A percentile compares a stretch with the other conserved stretches of the same genome.
Evolutionary conservation across 2,329 filamentous ascomycete genomes (phyloP).

Genomic region (Amphichorda felina): DNA sequence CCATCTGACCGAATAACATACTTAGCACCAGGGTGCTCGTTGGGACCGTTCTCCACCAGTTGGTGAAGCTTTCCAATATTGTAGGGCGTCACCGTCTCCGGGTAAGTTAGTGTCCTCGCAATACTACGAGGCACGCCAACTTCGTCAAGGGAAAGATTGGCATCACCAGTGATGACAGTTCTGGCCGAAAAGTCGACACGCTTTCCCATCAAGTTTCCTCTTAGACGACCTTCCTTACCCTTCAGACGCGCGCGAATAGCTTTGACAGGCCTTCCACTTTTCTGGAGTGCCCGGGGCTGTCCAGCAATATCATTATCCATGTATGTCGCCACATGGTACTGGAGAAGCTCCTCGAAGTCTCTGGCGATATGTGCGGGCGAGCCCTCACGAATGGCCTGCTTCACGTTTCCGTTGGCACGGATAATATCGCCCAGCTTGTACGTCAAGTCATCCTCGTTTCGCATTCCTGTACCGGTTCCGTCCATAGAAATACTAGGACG

Average conservation of each 20-base stretch:
- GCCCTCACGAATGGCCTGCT: constrained; percentile 81
- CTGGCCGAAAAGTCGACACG: constrained; percentile 98
- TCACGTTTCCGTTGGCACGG: constrained; percentile 89
- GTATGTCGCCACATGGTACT: constrained; percentile 97
- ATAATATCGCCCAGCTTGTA: constrained; percentile 99
- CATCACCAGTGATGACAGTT: constrained; percentile 98
- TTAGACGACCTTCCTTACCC: constrained; percentile 95
- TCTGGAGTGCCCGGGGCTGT: constrained; percentile 87
- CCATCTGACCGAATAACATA: constrained; percentile 93
- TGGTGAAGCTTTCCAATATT: constrained; percentile 89
- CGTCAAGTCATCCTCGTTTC: constrained; percentile 96
- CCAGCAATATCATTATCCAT: constrained; percentile 99
- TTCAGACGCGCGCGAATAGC: constrained; percentile 94
- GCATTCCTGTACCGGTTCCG: constrained; percentile 80
- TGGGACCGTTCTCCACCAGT: constrained; percentile 86
- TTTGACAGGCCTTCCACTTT: constrained; percentile 93
- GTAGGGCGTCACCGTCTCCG: constrained; percentile 93
- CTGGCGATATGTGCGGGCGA: constrained; percentile 82
- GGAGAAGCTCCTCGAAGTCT: constrained; percentile 84
- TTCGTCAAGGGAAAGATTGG: constrained; percentile 90
- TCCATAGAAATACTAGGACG: constrained; percentile 96
- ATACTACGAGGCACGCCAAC: constrained; percentile 94
- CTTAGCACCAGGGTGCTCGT: constrained; percentile 89
- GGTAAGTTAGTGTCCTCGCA: constrained; percentile 86
- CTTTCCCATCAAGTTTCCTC: constrained; percentile 99